Evolutionary conservation across 192 early-diverging fungal genomes (phyloP).

Genomic region (Coemansia guatemalensis): DNA sequence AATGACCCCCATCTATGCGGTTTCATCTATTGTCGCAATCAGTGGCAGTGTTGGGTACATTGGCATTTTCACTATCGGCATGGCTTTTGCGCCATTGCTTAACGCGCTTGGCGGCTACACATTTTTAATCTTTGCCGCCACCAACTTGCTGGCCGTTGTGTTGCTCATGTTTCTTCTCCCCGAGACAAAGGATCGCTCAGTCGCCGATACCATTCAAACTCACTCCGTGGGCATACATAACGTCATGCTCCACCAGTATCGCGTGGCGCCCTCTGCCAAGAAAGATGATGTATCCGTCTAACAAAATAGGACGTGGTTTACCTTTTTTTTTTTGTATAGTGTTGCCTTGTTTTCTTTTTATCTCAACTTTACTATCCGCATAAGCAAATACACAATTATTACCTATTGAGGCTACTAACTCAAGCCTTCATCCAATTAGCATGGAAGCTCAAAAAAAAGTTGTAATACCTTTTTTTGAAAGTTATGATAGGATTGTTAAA

Average conservation of each 20-base stretch:
- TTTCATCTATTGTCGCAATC: constrained; percentile 62
- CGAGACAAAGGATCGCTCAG: constrained; percentile 71
- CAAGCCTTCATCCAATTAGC: too few relatives aligned
- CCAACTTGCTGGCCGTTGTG: constrained; percentile 57
- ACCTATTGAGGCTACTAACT: too few relatives aligned
- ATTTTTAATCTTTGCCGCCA: constrained; percentile 64
- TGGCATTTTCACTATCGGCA: constrained; percentile 55
- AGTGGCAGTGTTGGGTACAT: constrained; percentile 69
- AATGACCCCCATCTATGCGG: constrained; percentile 70
- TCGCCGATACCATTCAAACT: constrained; percentile 57
- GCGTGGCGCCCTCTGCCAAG: constrained; percentile 3
- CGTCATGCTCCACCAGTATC: constrained; percentile 20
- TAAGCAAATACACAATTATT: too few relatives aligned
- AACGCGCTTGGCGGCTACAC: constrained; percentile 39
- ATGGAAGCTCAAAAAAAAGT: too few relatives aligned
- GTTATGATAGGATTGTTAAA: too few relatives aligned
- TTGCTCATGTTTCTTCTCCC: constrained; percentile 67
- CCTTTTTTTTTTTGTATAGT: too few relatives aligned
- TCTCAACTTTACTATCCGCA: too few relatives aligned
- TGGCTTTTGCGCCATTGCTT: constrained; percentile 54
- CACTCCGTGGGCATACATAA: constrained; percentile 49
- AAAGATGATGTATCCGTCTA: too few relatives aligned
- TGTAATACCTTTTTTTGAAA: too few relatives aligned
- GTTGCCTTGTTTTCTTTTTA: too few relatives aligned
- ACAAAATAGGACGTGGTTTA: too few relatives aligned